Percentiles rank a stretch among this genome's conserved stretches.
These are phyloP conservation scores for Zymoseptoria ardabiliae DNA, from an alignment of 2,329 filamentous ascomycete species.

Conservation along the genomic window DNA sequence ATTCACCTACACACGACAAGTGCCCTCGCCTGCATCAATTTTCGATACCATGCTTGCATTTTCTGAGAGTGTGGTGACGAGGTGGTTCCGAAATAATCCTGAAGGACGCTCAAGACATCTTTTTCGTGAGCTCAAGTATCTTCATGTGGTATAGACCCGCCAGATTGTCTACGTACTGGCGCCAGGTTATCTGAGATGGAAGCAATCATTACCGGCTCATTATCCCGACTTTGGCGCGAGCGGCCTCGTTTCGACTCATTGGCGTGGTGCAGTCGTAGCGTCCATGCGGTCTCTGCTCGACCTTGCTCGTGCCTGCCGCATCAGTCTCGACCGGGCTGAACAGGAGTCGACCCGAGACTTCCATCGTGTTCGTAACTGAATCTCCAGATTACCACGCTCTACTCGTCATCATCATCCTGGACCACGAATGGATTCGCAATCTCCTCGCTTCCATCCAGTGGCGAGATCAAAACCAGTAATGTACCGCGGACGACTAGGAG, in stretches of 20 bases:
- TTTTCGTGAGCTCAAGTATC: not conserved
- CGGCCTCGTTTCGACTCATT: not conserved
- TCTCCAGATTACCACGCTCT: not conserved
- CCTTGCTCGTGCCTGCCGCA: not conserved
- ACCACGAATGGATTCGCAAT: conserved; percentile 90
- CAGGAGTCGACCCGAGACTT: not conserved
- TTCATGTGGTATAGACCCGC: not conserved
- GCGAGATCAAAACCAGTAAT: conserved; percentile 84
- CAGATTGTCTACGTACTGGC: not conserved
- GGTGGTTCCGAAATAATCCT: not conserved
- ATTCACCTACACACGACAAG: not conserved
- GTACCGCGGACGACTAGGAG: conserved; percentile 88
- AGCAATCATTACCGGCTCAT: not conserved
- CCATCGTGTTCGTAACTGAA: not conserved
- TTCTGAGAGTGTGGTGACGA: not conserved
- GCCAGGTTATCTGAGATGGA: not conserved
- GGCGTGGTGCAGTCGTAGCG: not conserved
- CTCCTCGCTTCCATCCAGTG: conserved; percentile 88
- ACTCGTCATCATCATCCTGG: conserved; percentile 49
- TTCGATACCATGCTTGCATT: not conserved
- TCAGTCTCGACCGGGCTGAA: not conserved
- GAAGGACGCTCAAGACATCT: not conserved
- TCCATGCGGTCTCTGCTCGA: not conserved
- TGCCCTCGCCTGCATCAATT: not conserved
- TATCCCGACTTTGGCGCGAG: not conserved